Evolutionary conservation across 768 basidiomycete genomes (phyloP).

Genomic region (Leccinum subgranulosum): DNA sequence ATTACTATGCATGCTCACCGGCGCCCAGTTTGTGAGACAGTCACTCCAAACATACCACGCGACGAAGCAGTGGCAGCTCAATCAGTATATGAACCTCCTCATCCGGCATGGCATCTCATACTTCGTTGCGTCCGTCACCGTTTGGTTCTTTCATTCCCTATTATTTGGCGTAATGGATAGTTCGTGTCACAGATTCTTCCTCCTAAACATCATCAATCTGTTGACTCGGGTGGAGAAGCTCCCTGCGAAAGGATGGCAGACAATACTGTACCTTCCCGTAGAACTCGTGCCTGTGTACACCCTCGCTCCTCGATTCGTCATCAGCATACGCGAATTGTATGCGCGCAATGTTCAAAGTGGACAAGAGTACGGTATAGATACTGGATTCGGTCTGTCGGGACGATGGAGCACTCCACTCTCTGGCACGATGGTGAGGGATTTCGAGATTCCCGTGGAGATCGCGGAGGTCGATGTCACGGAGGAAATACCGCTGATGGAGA

Average conservation of each 20-base stretch:
- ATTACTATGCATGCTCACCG: neutral
- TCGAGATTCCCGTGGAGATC: too few species aligned
- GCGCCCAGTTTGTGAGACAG: neutral
- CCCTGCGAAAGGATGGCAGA: neutral
- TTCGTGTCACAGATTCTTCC: neutral
- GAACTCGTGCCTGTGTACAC: neutral
- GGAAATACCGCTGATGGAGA: too few species aligned
- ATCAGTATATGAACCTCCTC: neutral
- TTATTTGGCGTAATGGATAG: too few species aligned
- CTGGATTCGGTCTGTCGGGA: neutral
- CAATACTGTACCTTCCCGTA: neutral
- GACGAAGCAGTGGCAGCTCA: neutral
- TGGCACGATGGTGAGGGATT: too few species aligned
- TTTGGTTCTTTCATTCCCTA: neutral
- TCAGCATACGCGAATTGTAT: neutral
- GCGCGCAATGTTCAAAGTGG: neutral
- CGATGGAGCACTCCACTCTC: too few species aligned
- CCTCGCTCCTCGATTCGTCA: neutral
- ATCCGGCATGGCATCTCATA: neutral
- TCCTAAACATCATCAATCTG: neutral
- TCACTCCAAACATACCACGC: neutral
- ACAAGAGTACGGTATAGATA: constrained; percentile 4
- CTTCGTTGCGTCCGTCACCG: neutral
- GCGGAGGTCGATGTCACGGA: too few species aligned
- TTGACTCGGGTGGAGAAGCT: neutral